Percentiles rank a stretch among this genome's conserved stretches.
Conservation (phyloP, 345 rosid genomes). For the Populus deltoides region DNA sequence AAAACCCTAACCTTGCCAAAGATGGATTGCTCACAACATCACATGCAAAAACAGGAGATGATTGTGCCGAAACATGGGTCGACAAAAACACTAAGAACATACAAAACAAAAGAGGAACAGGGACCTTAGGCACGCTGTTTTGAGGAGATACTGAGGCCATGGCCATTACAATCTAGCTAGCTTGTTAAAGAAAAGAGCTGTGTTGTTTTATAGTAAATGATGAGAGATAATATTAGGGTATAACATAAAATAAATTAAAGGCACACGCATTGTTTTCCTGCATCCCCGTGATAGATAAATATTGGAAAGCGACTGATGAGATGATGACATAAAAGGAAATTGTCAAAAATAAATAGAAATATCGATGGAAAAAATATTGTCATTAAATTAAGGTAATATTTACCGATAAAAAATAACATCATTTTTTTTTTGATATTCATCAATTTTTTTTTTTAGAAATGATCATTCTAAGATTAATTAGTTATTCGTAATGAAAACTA, state of each 20-base stretch:
- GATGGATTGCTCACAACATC: slow-evolving; percentile 49
- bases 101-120: slow-evolving; percentile 34
- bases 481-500: no score
- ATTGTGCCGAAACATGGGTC: slow-evolving; percentile 32
- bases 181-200: background rate
- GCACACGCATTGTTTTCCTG: background rate
- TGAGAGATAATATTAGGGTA: background rate
- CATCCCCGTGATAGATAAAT: background rate
- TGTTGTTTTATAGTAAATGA: background rate
- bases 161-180: background rate
- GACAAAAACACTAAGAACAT: background rate
- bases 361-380: no score
- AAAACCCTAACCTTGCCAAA: slow-evolving; percentile 53
- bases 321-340: background rate
- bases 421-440: no score
- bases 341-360: no score
- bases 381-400: no score
- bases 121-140: slow-evolving; percentile 29
- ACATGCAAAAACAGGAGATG: slow-evolving; percentile 71
- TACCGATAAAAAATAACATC: no score
- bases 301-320: background rate
- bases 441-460: no score
- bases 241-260: background rate
- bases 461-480: no score
- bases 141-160: slow-evolving; percentile 16